A percentile compares a stretch with the other conserved stretches of the same genome.
Evolutionary conservation across 2,329 filamentous ascomycete species (phyloP).

Genomic region (Trematosphaeria pertusa): DNA sequence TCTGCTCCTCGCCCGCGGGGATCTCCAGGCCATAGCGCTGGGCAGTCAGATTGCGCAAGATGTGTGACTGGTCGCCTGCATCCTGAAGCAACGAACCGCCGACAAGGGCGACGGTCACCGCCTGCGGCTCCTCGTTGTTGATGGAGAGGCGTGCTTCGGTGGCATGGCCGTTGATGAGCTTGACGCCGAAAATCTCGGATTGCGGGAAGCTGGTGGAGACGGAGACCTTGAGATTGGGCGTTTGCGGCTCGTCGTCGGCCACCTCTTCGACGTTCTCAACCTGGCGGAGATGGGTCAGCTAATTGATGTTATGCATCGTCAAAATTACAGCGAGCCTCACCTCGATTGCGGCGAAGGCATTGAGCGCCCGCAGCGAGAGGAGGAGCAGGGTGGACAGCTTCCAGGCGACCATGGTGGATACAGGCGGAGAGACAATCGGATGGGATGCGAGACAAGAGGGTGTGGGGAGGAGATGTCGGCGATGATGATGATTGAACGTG

Average conservation of each 20-base stretch:
- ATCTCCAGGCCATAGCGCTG: constrained; percentile 76
- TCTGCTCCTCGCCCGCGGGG: constrained; percentile 76
- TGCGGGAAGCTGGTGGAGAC: constrained; percentile 67
- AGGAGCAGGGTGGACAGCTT: constrained; percentile 75
- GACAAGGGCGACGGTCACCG: constrained; percentile 78
- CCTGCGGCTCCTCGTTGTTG: constrained; percentile 79
- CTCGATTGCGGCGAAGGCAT: constrained; percentile 67
- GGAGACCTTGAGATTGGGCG: constrained; percentile 62
- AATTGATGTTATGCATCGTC: constrained; percentile 45
- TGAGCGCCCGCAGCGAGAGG: constrained; percentile 72
- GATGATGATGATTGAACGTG: constrained; percentile 37
- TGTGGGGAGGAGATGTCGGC: constrained; percentile 13
- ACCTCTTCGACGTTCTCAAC: constrained; percentile 49
- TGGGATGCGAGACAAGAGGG: constrained; percentile 11
- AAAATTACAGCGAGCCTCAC: constrained; percentile 56
- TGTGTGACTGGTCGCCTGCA: constrained; percentile 60
- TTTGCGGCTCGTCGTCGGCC: constrained; percentile 70
- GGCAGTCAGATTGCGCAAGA: constrained; percentile 85
- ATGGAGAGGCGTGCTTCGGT: constrained; percentile 84
- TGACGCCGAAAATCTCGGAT: constrained; percentile 88
- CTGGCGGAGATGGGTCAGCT: constrained; percentile 34
- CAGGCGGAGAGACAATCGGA: constrained; percentile 22
- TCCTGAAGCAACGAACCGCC: constrained; percentile 74
- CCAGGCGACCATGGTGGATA: constrained; percentile 71
- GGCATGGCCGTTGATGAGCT: constrained; percentile 90